Base-by-base conservation (phyloP, 2,329 filamentous ascomycete species). In the Tolypocladium sp. region DNA sequence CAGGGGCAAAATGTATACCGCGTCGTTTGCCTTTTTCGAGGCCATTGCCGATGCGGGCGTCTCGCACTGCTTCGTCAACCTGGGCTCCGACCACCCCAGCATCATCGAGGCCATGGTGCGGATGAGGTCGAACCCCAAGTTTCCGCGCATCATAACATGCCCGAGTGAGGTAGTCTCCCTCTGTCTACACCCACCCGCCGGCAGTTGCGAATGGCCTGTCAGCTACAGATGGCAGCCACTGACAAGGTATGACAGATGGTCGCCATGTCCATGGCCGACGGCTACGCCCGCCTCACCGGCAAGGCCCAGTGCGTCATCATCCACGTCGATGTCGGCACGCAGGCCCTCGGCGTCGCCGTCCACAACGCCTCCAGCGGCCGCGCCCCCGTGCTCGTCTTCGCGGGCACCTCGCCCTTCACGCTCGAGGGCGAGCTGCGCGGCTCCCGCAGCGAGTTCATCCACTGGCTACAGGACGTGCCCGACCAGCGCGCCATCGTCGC, bases 31-130 rank as follows among this genome's bases (percentile, higher is more conserved):
- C 71, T 92, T 92, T 73, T 92, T 92, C 64, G 90, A 92, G 77
- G 87, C 88, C 38, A 74, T 92, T 53, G 90, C 86, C 85, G 87
- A 90, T 70, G 82, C 82, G 44, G 83, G 83, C n/a, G 76, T 86
- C 44, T 79, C 79, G 41, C 79, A 85, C 68, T 80, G 81, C 72
- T 79, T 79, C 59, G 85, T 88, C 60, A 88, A 89, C 67, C 75
- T 89, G 40, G 86, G 86, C 17, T 86, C 82, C 37, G 86, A 89
- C 65, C 86, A 92, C 67, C 89, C 89, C 1, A 86, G 84, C 46
- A 90, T 92, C 68, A 84, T 92, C 38, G 89, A 92, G 72, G 89
- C 89, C 10, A 91, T 92, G 72, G 86, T 90, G 62, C 89, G 89
- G 68, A 88, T 60, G 87, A 90, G 67, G 83, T 80, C 63, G 88